Base-by-base conservation (phyloP, 306 rosid genomes). In the Cicer bijugum region DNA sequence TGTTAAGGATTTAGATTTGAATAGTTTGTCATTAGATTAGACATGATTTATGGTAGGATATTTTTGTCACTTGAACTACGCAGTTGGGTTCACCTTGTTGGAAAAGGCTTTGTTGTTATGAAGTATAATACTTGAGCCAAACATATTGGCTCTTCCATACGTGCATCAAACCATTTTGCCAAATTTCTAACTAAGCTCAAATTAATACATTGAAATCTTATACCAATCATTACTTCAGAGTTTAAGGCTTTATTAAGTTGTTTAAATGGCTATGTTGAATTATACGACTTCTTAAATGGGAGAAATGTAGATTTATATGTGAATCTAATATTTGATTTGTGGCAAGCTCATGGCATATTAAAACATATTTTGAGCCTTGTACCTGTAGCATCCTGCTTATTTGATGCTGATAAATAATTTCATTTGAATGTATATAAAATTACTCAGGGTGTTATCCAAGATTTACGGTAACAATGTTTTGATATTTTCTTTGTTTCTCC, bases 231-330 rank as follows among this genome's bases (percentile, higher is more conserved):
- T 58, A 15, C 42, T 23, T 28, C 28, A 56, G 28, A 65, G 12
- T 85, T 83, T 72, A 87, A 83, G 86, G 89, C 52, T 68, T 35
- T 48, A 43, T 72, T 39, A 53, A 48, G 44, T 78, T 65, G 52
- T 57, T 37, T 61, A 61, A 66, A 53, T 52, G 67, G 17, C 17
- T 42, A 43, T 67, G 58, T 47, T 74, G 56, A 28, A 69, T 79
- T 78, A 55, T 50, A 12, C 75, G 70, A 47, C 28, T 11, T 39
- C 5, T 72, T 67, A 65, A 65, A 56, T 47, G 53, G 14, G 59
- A 81, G 76, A 50, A 66, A 59, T 77, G 4, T 66, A 37, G 45
- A 45, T 16, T 71, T 79, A 15, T 45, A 45, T 23, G 56, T 72
- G 33, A 28, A 52, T 71, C 47, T 51, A 14, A 14, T 8, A 28